Conservation (phyloP, 1,284 basidiomycete genomes). For the Malassezia nana region DNA sequence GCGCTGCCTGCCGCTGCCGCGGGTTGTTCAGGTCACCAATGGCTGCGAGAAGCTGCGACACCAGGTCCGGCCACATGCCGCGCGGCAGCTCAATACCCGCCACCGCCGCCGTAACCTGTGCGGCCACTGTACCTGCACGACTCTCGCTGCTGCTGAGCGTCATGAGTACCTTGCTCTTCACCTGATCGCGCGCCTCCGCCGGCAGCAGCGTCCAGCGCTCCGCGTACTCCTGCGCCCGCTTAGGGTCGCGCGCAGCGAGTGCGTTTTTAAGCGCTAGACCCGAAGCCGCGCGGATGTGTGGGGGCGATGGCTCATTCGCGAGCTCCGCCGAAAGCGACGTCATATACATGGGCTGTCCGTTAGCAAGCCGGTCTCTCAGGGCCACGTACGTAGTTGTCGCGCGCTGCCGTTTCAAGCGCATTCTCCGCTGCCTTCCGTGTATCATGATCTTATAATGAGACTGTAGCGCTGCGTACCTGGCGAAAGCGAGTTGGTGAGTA, state of each 20-base stretch:
- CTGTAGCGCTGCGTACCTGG: slow-evolving; percentile 22
- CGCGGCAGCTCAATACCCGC: slow-evolving; percentile 83
- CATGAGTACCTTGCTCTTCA: slow-evolving; percentile 77
- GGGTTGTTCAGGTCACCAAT: slow-evolving; percentile 68
- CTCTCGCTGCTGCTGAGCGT: slow-evolving; percentile 66
- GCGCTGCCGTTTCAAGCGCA: slow-evolving; percentile 40
- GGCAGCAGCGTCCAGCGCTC: slow-evolving; percentile 65
- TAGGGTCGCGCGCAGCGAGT: slow-evolving; percentile 68
- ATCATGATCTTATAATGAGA: slow-evolving; percentile 24
- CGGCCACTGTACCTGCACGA: slow-evolving; percentile 74
- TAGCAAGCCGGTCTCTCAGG: neutral
- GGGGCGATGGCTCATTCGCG: slow-evolving; percentile 29
- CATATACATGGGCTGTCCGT: slow-evolving; percentile 33
- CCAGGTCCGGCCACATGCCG: slow-evolving; percentile 79
- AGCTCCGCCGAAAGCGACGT: slow-evolving; percentile 39
- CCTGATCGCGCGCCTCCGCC: slow-evolving; percentile 61
- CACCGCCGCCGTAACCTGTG: slow-evolving; percentile 86
- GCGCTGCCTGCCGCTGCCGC: slow-evolving; percentile 72
- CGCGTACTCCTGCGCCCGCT: slow-evolving; percentile 51
- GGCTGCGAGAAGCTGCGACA: slow-evolving; percentile 75
- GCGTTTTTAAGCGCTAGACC: slow-evolving; percentile 96
- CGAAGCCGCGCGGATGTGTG: slow-evolving; percentile 81
- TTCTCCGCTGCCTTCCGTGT: slow-evolving; percentile 43
- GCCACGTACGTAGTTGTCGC: slow-evolving; percentile 37
- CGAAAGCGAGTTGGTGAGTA: slow-evolving; percentile 45